A percentile compares a stretch with the other conserved stretches of the same genome.
Conservation (phyloP, 225 moss, liverwort and hornwort genomes). For the Thuidium tamariscinum region DNA sequence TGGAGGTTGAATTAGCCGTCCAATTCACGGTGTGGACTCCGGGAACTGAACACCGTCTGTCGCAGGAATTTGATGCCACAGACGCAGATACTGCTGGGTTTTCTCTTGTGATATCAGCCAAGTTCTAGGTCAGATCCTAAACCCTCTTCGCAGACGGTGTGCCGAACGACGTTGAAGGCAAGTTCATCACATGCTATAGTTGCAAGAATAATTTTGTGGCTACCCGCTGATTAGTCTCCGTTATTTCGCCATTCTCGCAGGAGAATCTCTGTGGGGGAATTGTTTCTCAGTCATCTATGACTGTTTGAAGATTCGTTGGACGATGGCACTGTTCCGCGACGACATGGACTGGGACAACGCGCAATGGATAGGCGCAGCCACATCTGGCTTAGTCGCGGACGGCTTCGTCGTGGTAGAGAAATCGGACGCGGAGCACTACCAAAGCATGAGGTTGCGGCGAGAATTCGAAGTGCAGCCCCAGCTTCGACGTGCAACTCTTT, state of each 20-base stretch:
- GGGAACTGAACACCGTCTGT: not conserved
- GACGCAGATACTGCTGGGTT: not conserved
- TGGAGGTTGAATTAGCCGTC: not conserved
- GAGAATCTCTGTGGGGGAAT: not conserved
- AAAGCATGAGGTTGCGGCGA: slow-evolving; percentile 39
- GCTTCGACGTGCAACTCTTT: slow-evolving; percentile 20
- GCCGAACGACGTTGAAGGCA: not conserved
- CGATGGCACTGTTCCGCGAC: slow-evolving; percentile 1
- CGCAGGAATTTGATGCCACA: not conserved
- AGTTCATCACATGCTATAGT: not conserved
- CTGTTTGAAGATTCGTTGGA: not conserved
- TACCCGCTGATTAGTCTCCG: not conserved
- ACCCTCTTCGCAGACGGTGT: not conserved
- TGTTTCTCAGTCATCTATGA: not conserved
- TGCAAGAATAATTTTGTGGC: not conserved
- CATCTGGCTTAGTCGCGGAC: not conserved
- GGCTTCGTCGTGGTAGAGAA: slow-evolving; percentile 15
- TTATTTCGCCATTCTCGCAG: not conserved
- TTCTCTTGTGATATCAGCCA: not conserved
- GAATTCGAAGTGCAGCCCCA: slow-evolving; percentile 28
- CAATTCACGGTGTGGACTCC: not conserved
- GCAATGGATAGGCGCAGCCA: slow-evolving; percentile 34
- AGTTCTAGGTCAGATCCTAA: not conserved
- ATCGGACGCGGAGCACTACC: slow-evolving; percentile 7
- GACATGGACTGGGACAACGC: slow-evolving; percentile 20